A percentile compares a stretch with the other conserved stretches of the same genome.
Evolutionary conservation across 129 eudicot genomes (phyloP).

Genomic region (Rutidosis leptorrhynchoides): DNA sequence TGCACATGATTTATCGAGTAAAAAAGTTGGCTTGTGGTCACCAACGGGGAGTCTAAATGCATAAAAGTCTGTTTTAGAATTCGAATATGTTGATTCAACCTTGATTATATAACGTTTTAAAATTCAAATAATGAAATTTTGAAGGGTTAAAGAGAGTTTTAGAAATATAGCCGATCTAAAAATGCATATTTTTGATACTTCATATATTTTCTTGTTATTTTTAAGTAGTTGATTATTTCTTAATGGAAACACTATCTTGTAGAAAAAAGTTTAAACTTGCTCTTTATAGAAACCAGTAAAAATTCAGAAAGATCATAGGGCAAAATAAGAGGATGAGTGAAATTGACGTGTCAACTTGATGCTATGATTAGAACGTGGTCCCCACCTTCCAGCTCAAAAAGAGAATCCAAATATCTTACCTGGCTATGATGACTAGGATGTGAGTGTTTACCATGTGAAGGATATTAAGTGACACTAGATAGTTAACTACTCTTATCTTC

Average conservation of each 20-base stretch:
- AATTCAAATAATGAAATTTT: too few relatives aligned
- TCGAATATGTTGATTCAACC: neutral
- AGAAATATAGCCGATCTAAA: too few relatives aligned
- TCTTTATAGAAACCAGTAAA: neutral
- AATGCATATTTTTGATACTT: too few relatives aligned
- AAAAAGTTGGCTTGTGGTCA: neutral
- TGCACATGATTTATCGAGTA: neutral
- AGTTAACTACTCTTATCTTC: too few relatives aligned
- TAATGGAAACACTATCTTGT: neutral
- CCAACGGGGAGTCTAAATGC: neutral
- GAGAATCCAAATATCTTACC: conserved; percentile 6
- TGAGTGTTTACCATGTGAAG: conserved; percentile 4
- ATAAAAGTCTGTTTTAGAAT: neutral
- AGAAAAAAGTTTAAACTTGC: neutral
- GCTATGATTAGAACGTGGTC: neutral
- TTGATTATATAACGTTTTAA: neutral
- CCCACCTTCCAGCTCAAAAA: neutral
- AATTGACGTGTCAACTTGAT: conserved; percentile 13
- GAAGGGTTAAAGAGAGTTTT: too few relatives aligned
- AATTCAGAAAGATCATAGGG: neutral
- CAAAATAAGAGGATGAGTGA: neutral
- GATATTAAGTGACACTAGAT: neutral
- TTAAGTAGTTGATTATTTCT: neutral
- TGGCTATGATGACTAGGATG: conserved; percentile 18
- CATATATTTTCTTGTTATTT: too few relatives aligned